Evolutionary conservation across 257 asterid species (phyloP), one percentile per base, ranked within the genome.

Genomic region (Capsicum rhomboideum): DNA sequence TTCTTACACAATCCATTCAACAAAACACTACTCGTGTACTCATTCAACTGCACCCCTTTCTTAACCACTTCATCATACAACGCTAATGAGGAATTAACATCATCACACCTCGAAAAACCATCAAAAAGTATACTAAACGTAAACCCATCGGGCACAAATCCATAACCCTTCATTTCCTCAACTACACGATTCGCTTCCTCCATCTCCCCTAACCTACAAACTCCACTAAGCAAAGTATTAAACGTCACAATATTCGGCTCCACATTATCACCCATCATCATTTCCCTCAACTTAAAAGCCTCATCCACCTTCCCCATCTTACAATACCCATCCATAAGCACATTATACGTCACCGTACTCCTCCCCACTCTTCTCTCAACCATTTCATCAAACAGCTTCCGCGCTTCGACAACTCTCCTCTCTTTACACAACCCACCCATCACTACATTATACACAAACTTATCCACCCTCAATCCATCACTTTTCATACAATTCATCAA

Each of bases 341-440:
- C 91, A 82, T 94, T 95, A 87, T 88, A 94, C 0, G 98, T 92
- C 83, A 93, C 95, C 75, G 82, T 88, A 85, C 86, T 88, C 2
- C 91, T 94, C 11, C 56, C 78, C 69, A 94, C 92, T 52, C 87
- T 92, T 71, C 90, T 84, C 80, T 81, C 83, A 55, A 83, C 61
- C 99, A 94, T 95, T 88, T 94, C 97, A 80, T 94, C 97, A 59
- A 95, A 90, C 92, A 95, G 72, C 74, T 92, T 89, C 85, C 52
- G 59, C 3, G 98, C 99, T 21, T 93, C 96, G n/a, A 67, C 88
- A 46, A 92, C 83, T 82, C 92, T 92, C 90, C 58, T 87, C 92
- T 88, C 96, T 89, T 91, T 93, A 77, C 98, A 92, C 91, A 93
- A 82, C 34, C 96, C 98, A 56, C 95, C 91, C 52, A 95, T 93